A percentile compares a stretch with the other conserved stretches of the same genome.
These are phyloP conservation scores for Metschnikowia bowlesiae DNA, from an alignment of 805 yeast species.

Conservation along the genomic window DNA sequence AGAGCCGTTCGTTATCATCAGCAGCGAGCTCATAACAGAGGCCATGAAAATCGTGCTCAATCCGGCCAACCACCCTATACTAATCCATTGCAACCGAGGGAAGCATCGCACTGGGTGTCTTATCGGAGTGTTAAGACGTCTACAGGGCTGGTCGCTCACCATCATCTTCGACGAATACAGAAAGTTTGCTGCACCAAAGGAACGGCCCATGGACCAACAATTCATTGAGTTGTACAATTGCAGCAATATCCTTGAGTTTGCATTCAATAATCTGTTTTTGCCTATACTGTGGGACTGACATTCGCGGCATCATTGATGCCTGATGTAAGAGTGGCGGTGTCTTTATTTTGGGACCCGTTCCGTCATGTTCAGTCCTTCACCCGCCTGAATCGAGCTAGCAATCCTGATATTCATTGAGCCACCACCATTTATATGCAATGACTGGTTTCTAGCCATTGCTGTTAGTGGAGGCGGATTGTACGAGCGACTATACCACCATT, in stretches of 20 bases:
- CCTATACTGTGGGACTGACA: conserved; percentile 61
- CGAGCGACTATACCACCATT: too few relatives aligned
- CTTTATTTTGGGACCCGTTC: too few relatives aligned
- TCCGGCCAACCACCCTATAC: conserved; percentile 85
- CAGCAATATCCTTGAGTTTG: conserved; percentile 51
- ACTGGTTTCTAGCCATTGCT: too few relatives aligned
- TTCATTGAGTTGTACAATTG: conserved; percentile 87
- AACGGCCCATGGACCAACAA: conserved; percentile 92
- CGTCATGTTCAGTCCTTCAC: too few relatives aligned
- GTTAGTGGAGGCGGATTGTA: too few relatives aligned
- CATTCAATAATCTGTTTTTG: conserved; percentile 50
- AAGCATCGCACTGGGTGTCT: conserved; percentile 96
- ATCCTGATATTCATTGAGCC: too few relatives aligned
- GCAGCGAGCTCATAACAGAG: conserved; percentile 61
- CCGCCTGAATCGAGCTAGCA: too few relatives aligned
- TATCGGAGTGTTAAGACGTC: conserved; percentile 83
- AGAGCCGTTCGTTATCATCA: conserved; percentile 82
- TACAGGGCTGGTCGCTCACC: conserved; percentile 89
- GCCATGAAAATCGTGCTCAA: conserved; percentile 78
- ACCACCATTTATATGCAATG: too few relatives aligned
- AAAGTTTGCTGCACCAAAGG: conserved; percentile 91
- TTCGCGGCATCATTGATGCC: not conserved
- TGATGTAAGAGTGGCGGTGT: not conserved
- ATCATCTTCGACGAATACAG: conserved; percentile 96
- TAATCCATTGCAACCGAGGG: conserved; percentile 94